Percentiles rank a stretch among this genome's conserved stretches.
Conservation (phyloP, 345 rosid species). For the Bretschneidera sinensis region DNA sequence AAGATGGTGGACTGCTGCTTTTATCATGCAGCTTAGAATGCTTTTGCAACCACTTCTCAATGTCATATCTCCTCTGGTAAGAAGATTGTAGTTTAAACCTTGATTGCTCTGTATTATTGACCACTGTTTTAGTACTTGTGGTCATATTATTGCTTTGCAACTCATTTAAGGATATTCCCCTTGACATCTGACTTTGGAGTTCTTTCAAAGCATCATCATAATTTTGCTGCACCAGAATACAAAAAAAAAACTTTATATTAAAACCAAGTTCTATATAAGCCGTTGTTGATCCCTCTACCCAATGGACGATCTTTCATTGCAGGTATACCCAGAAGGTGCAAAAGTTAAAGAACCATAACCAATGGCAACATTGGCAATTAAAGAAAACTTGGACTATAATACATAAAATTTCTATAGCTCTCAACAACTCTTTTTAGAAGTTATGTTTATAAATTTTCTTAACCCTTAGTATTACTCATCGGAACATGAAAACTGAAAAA, state of each 20-base stretch:
- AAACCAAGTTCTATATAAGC: no score
- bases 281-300: no score
- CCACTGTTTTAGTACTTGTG: slow-evolving; percentile 18
- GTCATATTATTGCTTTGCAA: slow-evolving; percentile 24
- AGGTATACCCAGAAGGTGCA: no score
- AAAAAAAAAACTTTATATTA: slow-evolving; percentile 18
- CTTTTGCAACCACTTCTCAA: slow-evolving; percentile 50
- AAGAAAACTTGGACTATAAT: no score
- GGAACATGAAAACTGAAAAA: no score
- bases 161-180: slow-evolving; percentile 44
- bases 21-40: slow-evolving; percentile 25
- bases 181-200: slow-evolving; percentile 41
- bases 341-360: no score
- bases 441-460: no score
- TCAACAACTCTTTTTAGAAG: no score
- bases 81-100: slow-evolving; percentile 18
- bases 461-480: no score
- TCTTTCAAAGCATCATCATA: slow-evolving; percentile 47
- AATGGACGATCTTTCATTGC: no score
- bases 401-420: no score
- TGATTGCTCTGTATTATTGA: slow-evolving; percentile 18
- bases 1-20: slow-evolving; percentile 22
- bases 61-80: slow-evolving; percentile 33
- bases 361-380: no score
- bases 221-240: slow-evolving; percentile 38